Evolutionary conservation across 768 basidiomycete species (phyloP).

Genomic region (Cytidiella melzeri): DNA sequence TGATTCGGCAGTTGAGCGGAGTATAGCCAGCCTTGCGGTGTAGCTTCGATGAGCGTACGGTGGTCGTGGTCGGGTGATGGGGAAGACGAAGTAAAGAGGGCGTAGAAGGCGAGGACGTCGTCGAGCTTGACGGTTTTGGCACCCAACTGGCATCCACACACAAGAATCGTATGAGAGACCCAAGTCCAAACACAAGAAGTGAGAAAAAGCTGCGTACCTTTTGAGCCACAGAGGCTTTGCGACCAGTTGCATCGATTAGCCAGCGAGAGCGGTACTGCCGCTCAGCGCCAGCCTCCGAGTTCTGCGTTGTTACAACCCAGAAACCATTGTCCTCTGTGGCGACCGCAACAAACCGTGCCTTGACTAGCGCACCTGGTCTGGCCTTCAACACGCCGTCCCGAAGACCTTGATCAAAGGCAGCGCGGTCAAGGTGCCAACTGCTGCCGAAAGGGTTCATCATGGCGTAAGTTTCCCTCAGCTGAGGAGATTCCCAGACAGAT

Average conservation of each 20-base stretch:
- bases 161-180: too few species aligned
- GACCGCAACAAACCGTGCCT: constrained; percentile 8
- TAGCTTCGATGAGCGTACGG: constrained; percentile 32
- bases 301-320: constrained; percentile 4
- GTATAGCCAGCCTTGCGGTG: constrained; percentile 31
- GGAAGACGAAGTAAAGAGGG: constrained; percentile 18
- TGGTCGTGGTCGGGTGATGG: constrained; percentile 19
- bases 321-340: constrained; percentile 7
- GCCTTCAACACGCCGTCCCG: constrained; percentile 19
- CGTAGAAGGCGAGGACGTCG: constrained; percentile 28
- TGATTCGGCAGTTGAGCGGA: constrained; percentile 24
- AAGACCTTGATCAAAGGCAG: constrained; percentile 28
- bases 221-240: constrained; percentile 28
- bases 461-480: constrained; percentile 25
- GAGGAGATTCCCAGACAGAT: constrained; percentile 25
- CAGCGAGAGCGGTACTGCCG: constrained; percentile 19
- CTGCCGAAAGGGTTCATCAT: constrained; percentile 31
- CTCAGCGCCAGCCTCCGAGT: not conserved
- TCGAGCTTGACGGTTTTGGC: constrained; percentile 21
- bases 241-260: constrained; percentile 33
- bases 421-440: constrained; percentile 31
- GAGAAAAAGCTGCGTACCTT: constrained; percentile 16
- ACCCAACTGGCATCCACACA: constrained; percentile 21
- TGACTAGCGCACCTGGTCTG: constrained; percentile 9
- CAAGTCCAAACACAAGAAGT: not conserved